These are phyloP conservation scores for Magnaporthiopsis incrustans DNA, from an alignment of 2,329 filamentous ascomycete genomes.

Conservation along the genomic window DNA sequence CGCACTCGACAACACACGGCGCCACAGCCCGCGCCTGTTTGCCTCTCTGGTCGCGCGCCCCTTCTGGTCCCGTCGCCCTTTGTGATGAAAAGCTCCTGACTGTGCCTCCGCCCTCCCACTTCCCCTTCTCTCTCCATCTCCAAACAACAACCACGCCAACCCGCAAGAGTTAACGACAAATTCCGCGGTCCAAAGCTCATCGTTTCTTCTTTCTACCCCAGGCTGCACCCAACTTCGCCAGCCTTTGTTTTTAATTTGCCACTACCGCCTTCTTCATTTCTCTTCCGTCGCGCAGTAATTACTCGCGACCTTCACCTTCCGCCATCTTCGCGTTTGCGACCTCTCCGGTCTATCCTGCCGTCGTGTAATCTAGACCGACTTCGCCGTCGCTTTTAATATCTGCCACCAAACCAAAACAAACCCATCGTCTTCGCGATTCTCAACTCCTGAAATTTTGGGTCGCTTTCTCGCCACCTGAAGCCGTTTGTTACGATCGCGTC, in stretches of 20 bases:
- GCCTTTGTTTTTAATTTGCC: constrained; percentile 10
- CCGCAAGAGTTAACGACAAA: constrained; percentile 12
- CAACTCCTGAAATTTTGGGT: neutral
- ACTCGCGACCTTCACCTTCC: neutral
- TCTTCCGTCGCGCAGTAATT: neutral
- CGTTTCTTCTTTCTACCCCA: constrained; percentile 15
- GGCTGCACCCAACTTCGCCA: constrained; percentile 27
- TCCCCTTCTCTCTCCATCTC: constrained; percentile 12
- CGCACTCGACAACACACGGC: neutral
- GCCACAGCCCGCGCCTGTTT: neutral
- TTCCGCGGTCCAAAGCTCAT: neutral
- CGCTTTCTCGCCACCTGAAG: neutral
- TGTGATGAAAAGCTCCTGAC: neutral
- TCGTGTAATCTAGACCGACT: neutral
- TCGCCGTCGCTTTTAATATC: neutral
- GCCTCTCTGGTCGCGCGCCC: neutral
- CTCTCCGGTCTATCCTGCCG: neutral
- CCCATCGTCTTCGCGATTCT: neutral
- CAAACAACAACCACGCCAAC: constrained; percentile 11
- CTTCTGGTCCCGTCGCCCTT: neutral
- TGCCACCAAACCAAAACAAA: neutral
- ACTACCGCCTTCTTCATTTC: neutral
- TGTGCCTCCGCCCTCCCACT: constrained; percentile 7
- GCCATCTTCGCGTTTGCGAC: neutral
- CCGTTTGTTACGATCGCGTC: neutral